A percentile compares a stretch with the other conserved stretches of the same genome.
Conservation (phyloP, 192 early-diverging fungal genomes). For the Podila epigama region DNA sequence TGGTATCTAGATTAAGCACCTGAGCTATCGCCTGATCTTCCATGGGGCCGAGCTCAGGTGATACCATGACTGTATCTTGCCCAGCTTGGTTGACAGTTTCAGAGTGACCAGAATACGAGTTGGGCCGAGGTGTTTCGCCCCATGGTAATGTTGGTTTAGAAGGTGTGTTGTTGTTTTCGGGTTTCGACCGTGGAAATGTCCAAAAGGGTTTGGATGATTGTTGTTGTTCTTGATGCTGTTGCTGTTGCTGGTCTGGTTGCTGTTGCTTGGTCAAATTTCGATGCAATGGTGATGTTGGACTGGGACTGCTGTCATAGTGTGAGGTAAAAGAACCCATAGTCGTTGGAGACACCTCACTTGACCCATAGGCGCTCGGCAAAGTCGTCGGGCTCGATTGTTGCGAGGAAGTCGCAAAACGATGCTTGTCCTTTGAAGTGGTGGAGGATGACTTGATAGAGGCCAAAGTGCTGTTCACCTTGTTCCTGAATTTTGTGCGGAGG, state of each 20-base stretch:
- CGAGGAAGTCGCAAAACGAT: neutral
- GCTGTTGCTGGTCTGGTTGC: neutral
- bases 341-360: neutral
- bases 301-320: neutral
- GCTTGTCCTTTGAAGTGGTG: constrained; percentile 20
- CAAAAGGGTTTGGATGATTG: constrained; percentile 20
- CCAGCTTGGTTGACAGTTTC: neutral
- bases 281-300: neutral
- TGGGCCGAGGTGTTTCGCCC: neutral
- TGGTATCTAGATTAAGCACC: neutral
- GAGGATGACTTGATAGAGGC: constrained; percentile 43
- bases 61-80: constrained; percentile 8
- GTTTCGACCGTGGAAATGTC: constrained; percentile 13
- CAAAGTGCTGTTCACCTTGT: constrained; percentile 28
- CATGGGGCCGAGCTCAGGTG: neutral
- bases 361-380: neutral
- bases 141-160: constrained; percentile 1
- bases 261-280: neutral
- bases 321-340: neutral
- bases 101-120: neutral
- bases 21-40: neutral
- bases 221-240: neutral
- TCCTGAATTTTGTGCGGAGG: constrained; percentile 35
- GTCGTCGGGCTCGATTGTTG: neutral
- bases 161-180: constrained; percentile 6